phyloP scores from a whole-genome alignment of 176 grass and related monocot species.

The Oryza brachyantha region DNA sequence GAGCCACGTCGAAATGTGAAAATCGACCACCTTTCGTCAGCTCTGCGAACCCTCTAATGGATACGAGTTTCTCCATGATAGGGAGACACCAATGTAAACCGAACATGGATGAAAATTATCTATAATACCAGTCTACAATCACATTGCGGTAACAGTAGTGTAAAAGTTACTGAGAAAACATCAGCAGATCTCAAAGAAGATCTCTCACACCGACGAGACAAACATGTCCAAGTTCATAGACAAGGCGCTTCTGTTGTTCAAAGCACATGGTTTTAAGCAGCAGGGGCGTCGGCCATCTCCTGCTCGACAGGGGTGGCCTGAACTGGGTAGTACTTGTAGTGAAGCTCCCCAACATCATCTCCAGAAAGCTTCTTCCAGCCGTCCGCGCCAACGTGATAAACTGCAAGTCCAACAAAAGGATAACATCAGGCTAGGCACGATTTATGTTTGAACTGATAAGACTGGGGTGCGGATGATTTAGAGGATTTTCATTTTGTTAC shows the following conservation, averaged over 20 bases:
- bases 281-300: conserved; percentile 69
- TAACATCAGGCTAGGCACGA: background rate
- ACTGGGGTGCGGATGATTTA: background rate
- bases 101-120: background rate
- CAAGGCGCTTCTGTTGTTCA: conserved; percentile 21
- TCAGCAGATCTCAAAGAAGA: background rate
- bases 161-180: conserved; percentile 8
- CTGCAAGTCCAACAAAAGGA: conserved; percentile 31
- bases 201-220: background rate
- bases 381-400: conserved; percentile 78
- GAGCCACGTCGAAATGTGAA: too few species aligned
- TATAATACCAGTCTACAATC: conserved; percentile 31
- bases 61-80: background rate
- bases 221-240: conserved; percentile 32
- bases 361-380: conserved; percentile 96
- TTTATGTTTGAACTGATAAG: background rate
- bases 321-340: conserved; percentile 86
- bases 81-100: background rate
- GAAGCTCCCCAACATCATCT: conserved; percentile 88
- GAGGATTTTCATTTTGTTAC: background rate
- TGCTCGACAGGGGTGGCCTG: conserved; percentile 56
- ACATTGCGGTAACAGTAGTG: background rate
- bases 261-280: conserved; percentile 48
- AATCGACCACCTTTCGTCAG: too few species aligned
- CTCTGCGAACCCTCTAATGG: too few species aligned